phyloP scores from a whole-genome alignment of 805 yeast species.

The Zygotorulaspora sp. region DNA sequence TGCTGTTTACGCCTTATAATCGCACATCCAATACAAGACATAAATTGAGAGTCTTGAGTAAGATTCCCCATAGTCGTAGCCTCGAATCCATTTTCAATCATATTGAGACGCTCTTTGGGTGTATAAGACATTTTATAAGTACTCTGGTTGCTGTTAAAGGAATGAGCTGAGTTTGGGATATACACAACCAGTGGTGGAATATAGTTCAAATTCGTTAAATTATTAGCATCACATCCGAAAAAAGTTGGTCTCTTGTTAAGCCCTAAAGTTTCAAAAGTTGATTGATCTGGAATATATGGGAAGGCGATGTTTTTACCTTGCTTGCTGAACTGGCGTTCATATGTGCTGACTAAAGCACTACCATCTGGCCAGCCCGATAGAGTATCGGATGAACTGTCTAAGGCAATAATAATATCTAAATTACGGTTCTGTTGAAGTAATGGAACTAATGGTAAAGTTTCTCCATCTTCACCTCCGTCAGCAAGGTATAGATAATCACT shows the following conservation, averaged over 20 bases:
- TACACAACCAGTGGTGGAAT: slow-evolving; percentile 76
- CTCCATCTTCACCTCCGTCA: slow-evolving; percentile 70
- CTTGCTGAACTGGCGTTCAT: slow-evolving; percentile 53
- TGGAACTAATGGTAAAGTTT: slow-evolving; percentile 62
- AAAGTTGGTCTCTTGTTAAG: slow-evolving; percentile 68
- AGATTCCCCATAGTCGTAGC: slow-evolving; percentile 59
- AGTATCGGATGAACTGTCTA: slow-evolving; percentile 65
- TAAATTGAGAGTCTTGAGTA: slow-evolving; percentile 65
- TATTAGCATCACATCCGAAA: slow-evolving; percentile 73
- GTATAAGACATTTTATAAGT: slow-evolving; percentile 63
- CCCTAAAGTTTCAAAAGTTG: slow-evolving; percentile 54
- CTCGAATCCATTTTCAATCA: slow-evolving; percentile 74
- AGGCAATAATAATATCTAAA: slow-evolving; percentile 62
- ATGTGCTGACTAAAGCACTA: slow-evolving; percentile 51
- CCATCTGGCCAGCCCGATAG: slow-evolving; percentile 63
- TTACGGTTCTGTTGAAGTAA: slow-evolving; percentile 54
- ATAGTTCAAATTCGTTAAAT: slow-evolving; percentile 50
- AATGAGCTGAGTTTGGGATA: slow-evolving; percentile 66
- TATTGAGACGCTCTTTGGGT: slow-evolving; percentile 49
- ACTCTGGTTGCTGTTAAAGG: slow-evolving; percentile 64
- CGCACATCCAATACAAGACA: slow-evolving; percentile 78
- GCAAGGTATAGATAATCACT: slow-evolving; percentile 48
- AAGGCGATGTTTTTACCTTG: slow-evolving; percentile 56
- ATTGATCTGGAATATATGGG: slow-evolving; percentile 74
- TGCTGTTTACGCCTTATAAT: slow-evolving; percentile 74